Conservation (phyloP, 176 grass and related monocot species). For the Carex parvula region DNA sequence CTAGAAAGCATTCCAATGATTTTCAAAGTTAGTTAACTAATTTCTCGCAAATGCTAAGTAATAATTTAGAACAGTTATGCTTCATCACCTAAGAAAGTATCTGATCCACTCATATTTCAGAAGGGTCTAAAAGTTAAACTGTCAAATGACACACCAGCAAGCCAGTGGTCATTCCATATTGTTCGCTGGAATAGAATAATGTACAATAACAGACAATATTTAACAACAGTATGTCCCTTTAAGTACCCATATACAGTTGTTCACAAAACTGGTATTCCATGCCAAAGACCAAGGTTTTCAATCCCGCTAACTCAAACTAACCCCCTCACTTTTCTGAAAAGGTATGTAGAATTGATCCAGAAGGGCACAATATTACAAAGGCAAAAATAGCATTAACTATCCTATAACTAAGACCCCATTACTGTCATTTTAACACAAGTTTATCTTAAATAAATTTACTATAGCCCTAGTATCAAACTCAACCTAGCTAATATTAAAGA, state of each 20-base stretch:
- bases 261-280: not conserved
- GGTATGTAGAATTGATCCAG: not conserved
- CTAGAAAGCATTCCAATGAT: slow-evolving; percentile 19
- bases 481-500: not conserved
- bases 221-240: not conserved
- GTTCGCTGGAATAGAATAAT: not conserved
- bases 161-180: not conserved
- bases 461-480: not conserved
- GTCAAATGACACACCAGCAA: not conserved
- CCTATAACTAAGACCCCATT: not conserved
- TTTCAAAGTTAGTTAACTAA: not conserved
- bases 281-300: not conserved
- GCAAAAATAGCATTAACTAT: not conserved
- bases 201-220: not conserved
- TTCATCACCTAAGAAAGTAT: not conserved
- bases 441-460: not conserved
- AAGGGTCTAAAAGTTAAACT: not conserved
- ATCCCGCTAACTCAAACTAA: not conserved
- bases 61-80: not conserved
- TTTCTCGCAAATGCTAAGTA: not conserved
- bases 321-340: not conserved
- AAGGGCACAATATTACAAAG: not conserved
- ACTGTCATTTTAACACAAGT: not conserved
- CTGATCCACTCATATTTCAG: not conserved
- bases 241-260: not conserved